Evolutionary conservation across 2,329 filamentous ascomycete genomes (phyloP).

Genomic region (Aspergillus novofumigatus): DNA sequence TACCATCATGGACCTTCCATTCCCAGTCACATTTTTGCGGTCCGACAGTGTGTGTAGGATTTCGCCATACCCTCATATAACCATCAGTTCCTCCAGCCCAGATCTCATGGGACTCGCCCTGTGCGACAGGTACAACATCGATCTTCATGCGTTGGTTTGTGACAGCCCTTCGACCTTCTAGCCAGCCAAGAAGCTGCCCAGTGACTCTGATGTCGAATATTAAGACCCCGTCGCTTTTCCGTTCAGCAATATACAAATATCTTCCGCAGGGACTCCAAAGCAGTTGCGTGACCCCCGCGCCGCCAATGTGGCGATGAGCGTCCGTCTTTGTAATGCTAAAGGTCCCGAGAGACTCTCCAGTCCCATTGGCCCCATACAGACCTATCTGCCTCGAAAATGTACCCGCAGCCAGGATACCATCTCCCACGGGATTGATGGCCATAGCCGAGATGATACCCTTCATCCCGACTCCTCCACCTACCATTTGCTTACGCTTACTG

Average conservation of each 20-base stretch:
- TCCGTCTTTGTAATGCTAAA: conserved; percentile 45
- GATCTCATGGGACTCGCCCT: conserved; percentile 46
- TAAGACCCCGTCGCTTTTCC: conserved; percentile 52
- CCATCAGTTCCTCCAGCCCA: conserved; percentile 60
- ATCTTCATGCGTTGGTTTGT: conserved; percentile 56
- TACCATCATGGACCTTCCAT: conserved; percentile 45
- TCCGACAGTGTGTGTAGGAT: conserved; percentile 41
- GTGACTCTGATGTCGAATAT: conserved; percentile 59
- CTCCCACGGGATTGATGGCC: conserved; percentile 38
- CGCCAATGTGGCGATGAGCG: conserved; percentile 39
- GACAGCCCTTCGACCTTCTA: conserved; percentile 42
- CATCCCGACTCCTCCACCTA: conserved; percentile 48
- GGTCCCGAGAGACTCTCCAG: conserved; percentile 47
- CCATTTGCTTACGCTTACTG: conserved; percentile 43
- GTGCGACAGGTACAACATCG: conserved; percentile 42
- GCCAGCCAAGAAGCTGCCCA: conserved; percentile 47
- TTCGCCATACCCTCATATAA: conserved; percentile 47
- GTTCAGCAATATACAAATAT: conserved; percentile 57
- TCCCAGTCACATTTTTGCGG: conserved; percentile 40
- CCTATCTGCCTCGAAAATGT: conserved; percentile 54
- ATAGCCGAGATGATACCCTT: conserved; percentile 55
- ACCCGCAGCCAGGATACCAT: conserved; percentile 54
- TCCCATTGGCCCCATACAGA: conserved; percentile 50
- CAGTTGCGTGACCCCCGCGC: conserved; percentile 53
- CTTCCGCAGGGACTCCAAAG: conserved; percentile 55